phyloP scores from a whole-genome alignment of 768 basidiomycete genomes.

The Suillus hirtellus region DNA sequence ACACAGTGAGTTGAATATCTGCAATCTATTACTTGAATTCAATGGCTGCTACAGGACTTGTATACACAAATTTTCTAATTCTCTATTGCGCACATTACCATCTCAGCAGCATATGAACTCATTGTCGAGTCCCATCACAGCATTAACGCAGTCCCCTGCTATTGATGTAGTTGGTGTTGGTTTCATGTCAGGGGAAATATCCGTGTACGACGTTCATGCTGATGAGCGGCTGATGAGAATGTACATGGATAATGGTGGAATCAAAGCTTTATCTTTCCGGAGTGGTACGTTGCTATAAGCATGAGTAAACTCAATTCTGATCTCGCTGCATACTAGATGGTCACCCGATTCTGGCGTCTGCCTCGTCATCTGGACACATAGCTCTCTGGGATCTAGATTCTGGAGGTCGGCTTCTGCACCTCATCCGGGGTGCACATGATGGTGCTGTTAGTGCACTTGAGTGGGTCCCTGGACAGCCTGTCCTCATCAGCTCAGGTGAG shows the following conservation, averaged over 20 bases:
- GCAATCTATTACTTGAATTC: not conserved
- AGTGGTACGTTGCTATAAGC: conserved; percentile 58
- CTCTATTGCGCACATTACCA: conserved; percentile 48
- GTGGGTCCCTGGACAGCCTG: conserved; percentile 92
- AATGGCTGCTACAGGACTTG: conserved; percentile 53
- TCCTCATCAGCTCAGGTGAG: conserved; percentile 86
- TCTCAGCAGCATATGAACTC: conserved; percentile 29
- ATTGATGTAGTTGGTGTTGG: conserved; percentile 96
- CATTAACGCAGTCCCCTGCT: conserved; percentile 88
- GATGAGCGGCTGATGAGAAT: conserved; percentile 89
- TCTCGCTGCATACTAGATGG: conserved; percentile 54
- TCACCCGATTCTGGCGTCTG: conserved; percentile 84
- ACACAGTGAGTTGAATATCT: conserved; percentile 56
- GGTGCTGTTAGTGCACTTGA: conserved; percentile 78
- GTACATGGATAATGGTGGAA: conserved; percentile 85
- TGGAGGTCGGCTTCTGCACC: conserved; percentile 79
- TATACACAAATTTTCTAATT: conserved; percentile 74
- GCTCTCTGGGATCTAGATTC: conserved; percentile 92
- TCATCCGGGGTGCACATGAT: conserved; percentile 88
- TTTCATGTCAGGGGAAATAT: conserved; percentile 82
- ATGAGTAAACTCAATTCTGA: not conserved
- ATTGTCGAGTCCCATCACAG: conserved; percentile 58
- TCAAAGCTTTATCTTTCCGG: conserved; percentile 79
- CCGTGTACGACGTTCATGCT: conserved; percentile 85
- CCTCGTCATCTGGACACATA: conserved; percentile 83